Conservation (phyloP, 2,329 filamentous ascomycete genomes). For the Botryotinia globosa region DNA sequence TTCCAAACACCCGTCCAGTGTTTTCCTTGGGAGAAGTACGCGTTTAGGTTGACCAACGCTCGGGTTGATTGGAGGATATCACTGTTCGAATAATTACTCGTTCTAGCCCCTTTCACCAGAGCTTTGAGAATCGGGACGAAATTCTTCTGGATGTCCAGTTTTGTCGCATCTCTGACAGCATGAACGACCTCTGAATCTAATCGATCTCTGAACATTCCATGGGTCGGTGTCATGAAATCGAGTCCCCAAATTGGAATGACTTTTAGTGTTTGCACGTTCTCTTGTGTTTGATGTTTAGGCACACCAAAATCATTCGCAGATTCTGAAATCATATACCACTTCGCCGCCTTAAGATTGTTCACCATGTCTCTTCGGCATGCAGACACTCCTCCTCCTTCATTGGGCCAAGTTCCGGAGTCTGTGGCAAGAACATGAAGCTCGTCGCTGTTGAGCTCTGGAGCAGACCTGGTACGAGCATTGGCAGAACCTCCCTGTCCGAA, state of each 20-base stretch:
- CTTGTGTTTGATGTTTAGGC: conserved; percentile 49
- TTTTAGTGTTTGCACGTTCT: conserved; percentile 50
- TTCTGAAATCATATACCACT: conserved; percentile 51
- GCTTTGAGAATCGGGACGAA: conserved; percentile 52
- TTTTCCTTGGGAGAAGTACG: conserved; percentile 40
- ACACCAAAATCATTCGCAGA: conserved; percentile 52
- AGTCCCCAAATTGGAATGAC: conserved; percentile 50
- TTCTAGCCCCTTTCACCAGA: conserved; percentile 50
- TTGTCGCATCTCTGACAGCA: conserved; percentile 42
- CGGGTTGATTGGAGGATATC: conserved; percentile 43
- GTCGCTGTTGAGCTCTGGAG: conserved; percentile 23
- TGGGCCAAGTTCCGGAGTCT: conserved; percentile 37
- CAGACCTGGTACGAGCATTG: conserved; percentile 39
- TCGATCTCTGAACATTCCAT: conserved; percentile 49
- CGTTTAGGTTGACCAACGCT: conserved; percentile 33
- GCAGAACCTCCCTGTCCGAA: conserved; percentile 41
- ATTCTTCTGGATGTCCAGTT: conserved; percentile 48
- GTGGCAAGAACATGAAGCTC: conserved; percentile 44
- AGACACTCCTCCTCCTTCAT: conserved; percentile 46
- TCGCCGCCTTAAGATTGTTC: conserved; percentile 47
- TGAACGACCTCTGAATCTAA: conserved; percentile 49
- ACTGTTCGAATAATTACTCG: conserved; percentile 45
- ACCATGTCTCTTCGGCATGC: conserved; percentile 51
- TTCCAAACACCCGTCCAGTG: conserved; percentile 49
- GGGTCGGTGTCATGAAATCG: conserved; percentile 49